phyloP scores from a whole-genome alignment of 2,329 filamentous ascomycete species.

The Colletotrichum liaoningense region DNA sequence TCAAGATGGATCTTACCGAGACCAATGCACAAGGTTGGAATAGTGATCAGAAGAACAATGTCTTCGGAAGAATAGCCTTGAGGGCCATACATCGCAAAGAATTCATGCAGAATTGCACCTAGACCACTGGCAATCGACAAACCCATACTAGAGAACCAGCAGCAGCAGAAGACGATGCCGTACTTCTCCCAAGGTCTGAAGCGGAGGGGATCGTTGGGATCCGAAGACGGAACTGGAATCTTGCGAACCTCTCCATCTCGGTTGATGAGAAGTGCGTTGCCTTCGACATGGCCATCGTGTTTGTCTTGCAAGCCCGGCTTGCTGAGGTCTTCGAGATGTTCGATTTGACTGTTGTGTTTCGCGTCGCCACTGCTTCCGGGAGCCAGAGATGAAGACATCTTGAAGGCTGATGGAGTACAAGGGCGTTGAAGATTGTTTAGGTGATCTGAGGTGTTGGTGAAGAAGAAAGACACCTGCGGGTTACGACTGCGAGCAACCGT shows the following conservation, averaged over 20 bases:
- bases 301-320: not conserved
- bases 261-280: conserved; percentile 32
- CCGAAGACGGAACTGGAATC: conserved; percentile 36
- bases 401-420: not conserved
- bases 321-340: conserved; percentile 13
- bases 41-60: conserved; percentile 48
- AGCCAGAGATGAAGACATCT: not conserved
- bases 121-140: conserved; percentile 64
- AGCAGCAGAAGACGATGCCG: conserved; percentile 39
- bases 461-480: not conserved
- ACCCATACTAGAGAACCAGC: conserved; percentile 45
- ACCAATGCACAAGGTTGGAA: conserved; percentile 52
- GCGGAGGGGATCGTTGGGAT: conserved; percentile 43
- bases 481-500: conserved; percentile 31
- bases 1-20: conserved; percentile 37
- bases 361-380: not conserved
- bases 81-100: conserved; percentile 45
- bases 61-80: conserved; percentile 40
- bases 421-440: not conserved
- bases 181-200: conserved; percentile 40
- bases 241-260: conserved; percentile 35
- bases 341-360: conserved; percentile 3
- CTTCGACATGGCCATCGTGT: conserved; percentile 19
- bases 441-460: not conserved
- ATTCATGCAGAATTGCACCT: conserved; percentile 49